Evolutionary conservation across 2,329 filamentous ascomycete genomes (phyloP), one percentile per base, ranked within the genome.

Genomic region (Cladosporium sp.): DNA sequence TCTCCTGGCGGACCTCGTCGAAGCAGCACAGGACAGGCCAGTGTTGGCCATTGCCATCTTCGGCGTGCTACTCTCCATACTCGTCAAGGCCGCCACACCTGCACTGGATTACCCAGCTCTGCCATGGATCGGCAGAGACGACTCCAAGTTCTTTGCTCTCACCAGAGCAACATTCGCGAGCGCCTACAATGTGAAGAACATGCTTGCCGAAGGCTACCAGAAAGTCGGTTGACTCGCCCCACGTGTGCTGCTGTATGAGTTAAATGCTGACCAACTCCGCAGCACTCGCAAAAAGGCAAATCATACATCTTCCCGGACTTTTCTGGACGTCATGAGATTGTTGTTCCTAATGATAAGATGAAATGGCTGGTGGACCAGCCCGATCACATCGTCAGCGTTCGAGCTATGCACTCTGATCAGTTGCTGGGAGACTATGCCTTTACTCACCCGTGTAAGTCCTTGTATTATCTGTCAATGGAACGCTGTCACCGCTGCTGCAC

Each of bases 321-420:
- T 4, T 42, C 40, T 16, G 59, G 58, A 25, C 53, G 45, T 12
- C 55, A 51, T 30, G 52, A 56, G 22, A 50, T 60, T 12, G 50
- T 59, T 15, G 51, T 59, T 3, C 59, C 59, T 5, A 54, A 50
- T 12, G 41, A 52, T 15, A 48, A 58, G 30, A 40, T 60, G 8
- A 49, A 41, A 9, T 74, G 71, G 71, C 62, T 75, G 39, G 56
- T 72, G 15, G 67, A 71, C 25, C 67, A 73, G 48, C 69, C 72
- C 2, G 72, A 74, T 43, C 51, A 57, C 25, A 57, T 72, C n/a
- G 57, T 71, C 9, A 70, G 63, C 46, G 61, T 62, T 2, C 55
- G 55, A 9, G 67, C 60, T 11, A 63, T 66, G 11, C 69, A 72
- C 49, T 67, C 67, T 48, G 68, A 73, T 27, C 18, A 53, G 0